Evolutionary conservation across 768 basidiomycete species (phyloP).

Genomic region (Lactarius hatsudake): DNA sequence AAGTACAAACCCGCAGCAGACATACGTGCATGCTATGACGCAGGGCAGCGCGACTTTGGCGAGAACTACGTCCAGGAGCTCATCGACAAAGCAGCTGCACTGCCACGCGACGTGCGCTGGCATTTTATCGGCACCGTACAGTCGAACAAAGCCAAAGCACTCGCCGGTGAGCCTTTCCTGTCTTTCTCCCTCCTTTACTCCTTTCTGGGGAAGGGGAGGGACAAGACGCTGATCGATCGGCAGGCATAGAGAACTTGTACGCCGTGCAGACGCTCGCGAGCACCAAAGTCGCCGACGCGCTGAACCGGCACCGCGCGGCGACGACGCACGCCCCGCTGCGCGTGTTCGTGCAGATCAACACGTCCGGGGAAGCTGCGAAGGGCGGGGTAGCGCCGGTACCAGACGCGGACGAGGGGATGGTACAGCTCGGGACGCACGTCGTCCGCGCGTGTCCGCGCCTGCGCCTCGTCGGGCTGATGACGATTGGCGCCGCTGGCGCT

Average conservation of each 20-base stretch:
- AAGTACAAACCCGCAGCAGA: constrained; percentile 91
- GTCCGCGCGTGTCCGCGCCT: constrained; percentile 70
- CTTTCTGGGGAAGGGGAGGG: neutral
- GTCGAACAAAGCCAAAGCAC: constrained; percentile 23
- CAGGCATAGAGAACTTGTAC: constrained; percentile 58
- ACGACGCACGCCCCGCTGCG: constrained; percentile 64
- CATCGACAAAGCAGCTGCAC: constrained; percentile 66
- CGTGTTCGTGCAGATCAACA: constrained; percentile 91
- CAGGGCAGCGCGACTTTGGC: constrained; percentile 88
- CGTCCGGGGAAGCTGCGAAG: constrained; percentile 88
- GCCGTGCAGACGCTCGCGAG: constrained; percentile 86
- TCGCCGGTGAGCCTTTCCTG: constrained; percentile 11
- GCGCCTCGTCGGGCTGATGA: constrained; percentile 87
- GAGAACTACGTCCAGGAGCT: constrained; percentile 98
- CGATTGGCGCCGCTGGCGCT: constrained; percentile 73
- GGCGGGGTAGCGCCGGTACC: constrained; percentile 58
- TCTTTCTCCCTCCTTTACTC: neutral
- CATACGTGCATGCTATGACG: constrained; percentile 76
- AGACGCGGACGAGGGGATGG: constrained; percentile 36
- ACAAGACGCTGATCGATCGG: neutral
- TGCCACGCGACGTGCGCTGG: constrained; percentile 46
- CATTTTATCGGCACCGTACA: constrained; percentile 23
- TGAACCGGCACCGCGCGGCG: constrained; percentile 69
- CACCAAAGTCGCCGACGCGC: constrained; percentile 70
- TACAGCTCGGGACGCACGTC: constrained; percentile 67